A percentile compares a stretch with the other conserved stretches of the same genome.
Evolutionary conservation across 2,329 filamentous ascomycete species (phyloP).

Genomic region (Clarireedia sp.): DNA sequence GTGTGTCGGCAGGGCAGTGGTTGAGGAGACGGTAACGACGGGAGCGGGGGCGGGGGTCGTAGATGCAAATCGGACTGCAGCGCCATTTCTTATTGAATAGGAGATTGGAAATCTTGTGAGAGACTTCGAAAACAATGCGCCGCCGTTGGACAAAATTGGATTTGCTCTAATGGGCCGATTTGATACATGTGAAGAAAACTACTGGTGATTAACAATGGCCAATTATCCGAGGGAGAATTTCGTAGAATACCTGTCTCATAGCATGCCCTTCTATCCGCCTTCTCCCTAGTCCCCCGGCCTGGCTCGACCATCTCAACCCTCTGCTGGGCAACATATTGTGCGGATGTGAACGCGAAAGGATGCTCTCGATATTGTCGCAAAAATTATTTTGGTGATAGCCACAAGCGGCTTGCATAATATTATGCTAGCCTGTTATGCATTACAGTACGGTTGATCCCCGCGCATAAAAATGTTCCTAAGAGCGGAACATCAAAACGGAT

Average conservation of each 20-base stretch:
- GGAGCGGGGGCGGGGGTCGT: conserved; percentile 15
- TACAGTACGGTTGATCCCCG: background rate
- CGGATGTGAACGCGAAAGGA: background rate
- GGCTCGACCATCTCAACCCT: conserved; percentile 41
- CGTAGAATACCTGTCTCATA: conserved; percentile 24
- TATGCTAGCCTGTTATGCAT: background rate
- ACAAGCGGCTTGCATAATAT: background rate
- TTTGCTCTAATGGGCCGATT: conserved; percentile 20
- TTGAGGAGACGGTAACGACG: conserved; percentile 2
- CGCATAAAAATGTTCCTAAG: background rate
- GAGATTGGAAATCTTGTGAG: conserved; percentile 14
- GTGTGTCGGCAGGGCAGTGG: no score
- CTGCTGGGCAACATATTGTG: conserved; percentile 46
- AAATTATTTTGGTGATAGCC: conserved; percentile 15
- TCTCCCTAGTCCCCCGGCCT: conserved; percentile 32
- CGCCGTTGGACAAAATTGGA: conserved; percentile 21
- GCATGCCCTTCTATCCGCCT: conserved; percentile 33
- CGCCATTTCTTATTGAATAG: conserved; percentile 22
- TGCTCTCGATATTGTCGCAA: conserved; percentile 16
- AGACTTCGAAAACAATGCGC: conserved; percentile 14
- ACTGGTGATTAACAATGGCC: conserved; percentile 14
- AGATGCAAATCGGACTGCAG: conserved; percentile 24
- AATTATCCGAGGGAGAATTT: background rate
- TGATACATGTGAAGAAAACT: conserved; percentile 28
- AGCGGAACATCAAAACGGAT: no score